A percentile compares a stretch with the other conserved stretches of the same genome.
phyloP scores from a whole-genome alignment of 179 eudicot species.

The Silene coronaria region DNA sequence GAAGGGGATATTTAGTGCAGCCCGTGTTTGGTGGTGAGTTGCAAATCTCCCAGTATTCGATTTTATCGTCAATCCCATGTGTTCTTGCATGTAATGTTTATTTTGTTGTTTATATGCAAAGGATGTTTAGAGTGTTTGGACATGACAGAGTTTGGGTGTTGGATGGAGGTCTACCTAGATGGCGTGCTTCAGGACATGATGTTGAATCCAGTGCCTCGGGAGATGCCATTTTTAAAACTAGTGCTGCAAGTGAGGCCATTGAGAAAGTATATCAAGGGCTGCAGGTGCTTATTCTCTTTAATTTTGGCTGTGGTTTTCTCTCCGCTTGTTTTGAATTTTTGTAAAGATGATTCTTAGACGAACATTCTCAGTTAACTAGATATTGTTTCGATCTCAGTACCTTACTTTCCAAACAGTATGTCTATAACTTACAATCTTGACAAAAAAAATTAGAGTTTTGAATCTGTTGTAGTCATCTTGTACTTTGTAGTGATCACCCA shows the following conservation, averaged over 20 bases:
- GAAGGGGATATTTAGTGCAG: constrained; percentile 90
- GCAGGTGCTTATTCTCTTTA: constrained; percentile 34
- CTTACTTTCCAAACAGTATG: not conserved
- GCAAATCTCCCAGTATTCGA: not conserved
- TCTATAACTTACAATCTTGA: too few relatives aligned
- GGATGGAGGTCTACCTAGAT: constrained; percentile 91
- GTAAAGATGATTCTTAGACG: not conserved
- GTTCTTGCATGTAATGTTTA: constrained; percentile 11
- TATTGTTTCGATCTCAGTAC: not conserved
- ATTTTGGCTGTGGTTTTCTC: not conserved
- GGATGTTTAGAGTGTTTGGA: constrained; percentile 99
- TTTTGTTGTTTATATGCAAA: constrained; percentile 27
- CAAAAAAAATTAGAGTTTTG: too few relatives aligned
- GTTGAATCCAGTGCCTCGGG: constrained; percentile 92
- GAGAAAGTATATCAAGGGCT: constrained; percentile 79
- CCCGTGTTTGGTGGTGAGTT: constrained; percentile 96
- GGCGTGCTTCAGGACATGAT: constrained; percentile 85
- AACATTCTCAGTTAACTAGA: not conserved
- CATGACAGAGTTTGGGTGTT: constrained; percentile 95
- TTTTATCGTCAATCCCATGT: constrained; percentile 8
- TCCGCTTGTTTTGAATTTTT: not conserved
- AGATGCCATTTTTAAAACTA: constrained; percentile 78
- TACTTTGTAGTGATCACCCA: not conserved
- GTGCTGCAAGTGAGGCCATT: constrained; percentile 86
- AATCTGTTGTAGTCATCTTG: not conserved